Conservation (phyloP, 2,329 filamentous ascomycete species). For the Exophiala sideris region DNA sequence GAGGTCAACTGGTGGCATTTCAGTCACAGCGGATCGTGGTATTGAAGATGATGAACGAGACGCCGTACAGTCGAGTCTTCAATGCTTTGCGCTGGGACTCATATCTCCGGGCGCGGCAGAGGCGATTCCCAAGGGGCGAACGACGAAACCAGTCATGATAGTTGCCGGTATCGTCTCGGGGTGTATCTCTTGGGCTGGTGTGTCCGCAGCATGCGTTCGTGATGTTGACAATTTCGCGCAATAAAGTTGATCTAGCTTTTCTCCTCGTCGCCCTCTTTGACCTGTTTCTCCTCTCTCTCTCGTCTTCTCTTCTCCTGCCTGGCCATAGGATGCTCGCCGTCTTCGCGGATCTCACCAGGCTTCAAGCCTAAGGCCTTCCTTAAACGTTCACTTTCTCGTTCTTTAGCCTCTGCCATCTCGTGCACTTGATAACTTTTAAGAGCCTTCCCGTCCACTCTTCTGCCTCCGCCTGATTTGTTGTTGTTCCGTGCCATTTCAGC, state of each 20-base stretch:
- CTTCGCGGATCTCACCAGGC: slow-evolving; percentile 53
- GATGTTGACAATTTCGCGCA: no score
- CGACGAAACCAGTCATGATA: no score
- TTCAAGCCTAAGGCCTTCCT: slow-evolving; percentile 82
- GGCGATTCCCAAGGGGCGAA: no score
- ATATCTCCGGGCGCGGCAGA: no score
- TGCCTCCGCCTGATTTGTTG: slow-evolving; percentile 31
- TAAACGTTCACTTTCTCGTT: slow-evolving; percentile 87
- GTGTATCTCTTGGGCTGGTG: no score
- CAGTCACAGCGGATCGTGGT: no score
- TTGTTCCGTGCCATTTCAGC: slow-evolving; percentile 50
- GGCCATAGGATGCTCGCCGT: slow-evolving; percentile 41
- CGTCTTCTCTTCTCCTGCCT: slow-evolving; percentile 43
- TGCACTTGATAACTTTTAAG: slow-evolving; percentile 94
- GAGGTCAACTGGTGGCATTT: no score
- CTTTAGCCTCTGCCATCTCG: slow-evolving; percentile 93
- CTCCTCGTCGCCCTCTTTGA: slow-evolving; percentile 38
- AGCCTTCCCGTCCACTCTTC: slow-evolving; percentile 41
- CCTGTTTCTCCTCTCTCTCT: slow-evolving; percentile 34
- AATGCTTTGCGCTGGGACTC: no score
- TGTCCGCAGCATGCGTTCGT: no score
- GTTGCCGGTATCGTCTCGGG: no score
- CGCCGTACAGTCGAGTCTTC: no score
- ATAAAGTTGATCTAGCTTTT: slow-evolving; percentile 23
- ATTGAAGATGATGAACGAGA: no score